phyloP scores from a whole-genome alignment of 257 asterid species.

The Anisodus acutangulus region DNA sequence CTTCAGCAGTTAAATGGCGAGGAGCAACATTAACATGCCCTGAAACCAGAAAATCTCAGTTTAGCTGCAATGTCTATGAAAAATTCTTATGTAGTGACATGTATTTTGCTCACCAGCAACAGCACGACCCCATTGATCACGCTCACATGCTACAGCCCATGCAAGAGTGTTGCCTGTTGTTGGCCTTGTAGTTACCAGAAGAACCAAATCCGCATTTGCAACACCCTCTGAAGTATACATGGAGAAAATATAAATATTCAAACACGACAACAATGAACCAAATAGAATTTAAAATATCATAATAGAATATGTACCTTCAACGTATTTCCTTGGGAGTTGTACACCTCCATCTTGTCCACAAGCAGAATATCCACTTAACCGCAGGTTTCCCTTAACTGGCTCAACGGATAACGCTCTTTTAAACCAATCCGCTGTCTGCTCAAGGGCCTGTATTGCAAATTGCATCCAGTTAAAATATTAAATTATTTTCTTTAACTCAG shows the following conservation, averaged over 20 bases:
- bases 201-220: conserved; percentile 88
- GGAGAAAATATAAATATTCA: neutral
- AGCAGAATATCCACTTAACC: conserved; percentile 99
- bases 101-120: conserved; percentile 69
- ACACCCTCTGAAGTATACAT: conserved; percentile 69
- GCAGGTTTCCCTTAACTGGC: conserved; percentile 90
- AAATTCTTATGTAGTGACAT: neutral
- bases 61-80: neutral
- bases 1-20: conserved; percentile 98
- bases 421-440: conserved; percentile 96
- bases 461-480: conserved; percentile 23
- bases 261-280: neutral
- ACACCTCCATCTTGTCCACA: conserved; percentile 99
- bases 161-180: conserved; percentile 96
- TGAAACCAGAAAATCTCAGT: conserved; percentile 40
- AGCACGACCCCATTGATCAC: conserved; percentile 99
- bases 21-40: conserved; percentile 99
- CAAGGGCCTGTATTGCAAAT: conserved; percentile 77
- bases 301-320: conserved; percentile 68
- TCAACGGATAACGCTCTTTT: conserved; percentile 91
- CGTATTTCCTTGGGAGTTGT: conserved; percentile 93
- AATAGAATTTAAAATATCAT: conserved; percentile 14
- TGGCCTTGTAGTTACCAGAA: conserved; percentile 93
- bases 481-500: neutral
- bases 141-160: conserved; percentile 99